Evolutionary conservation across 1,139 yeast genomes (phyloP), one percentile per base, ranked within the genome.

Genomic region (Suhomyces choctaworum): DNA sequence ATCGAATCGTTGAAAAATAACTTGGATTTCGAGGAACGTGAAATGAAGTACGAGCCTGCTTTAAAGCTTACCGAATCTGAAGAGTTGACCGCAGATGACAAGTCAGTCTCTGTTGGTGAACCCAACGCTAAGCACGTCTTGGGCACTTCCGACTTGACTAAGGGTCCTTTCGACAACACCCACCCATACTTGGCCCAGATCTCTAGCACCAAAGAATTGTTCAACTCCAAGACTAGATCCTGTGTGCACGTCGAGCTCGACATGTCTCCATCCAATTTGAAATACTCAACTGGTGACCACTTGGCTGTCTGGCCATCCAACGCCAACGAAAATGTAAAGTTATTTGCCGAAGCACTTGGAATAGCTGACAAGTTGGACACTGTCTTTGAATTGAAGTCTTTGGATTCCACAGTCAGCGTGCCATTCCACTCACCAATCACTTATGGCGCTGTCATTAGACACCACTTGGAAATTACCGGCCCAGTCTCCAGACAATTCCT

Each of bases 211-310:
- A 71, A 64, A 44, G 97, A 92, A 61, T 71, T 94, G 45, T 90
- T 90, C 67, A 68, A 66, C 39, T 67, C 82, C 2, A 58, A 66
- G 13, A 76, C 71, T 26, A 82, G 97, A 66, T 76, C 78, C 48
- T 92, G 98, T 66, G 78, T 92, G 42, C 98, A 92, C 57, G 79
- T 84, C 38, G 98, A 92, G 60, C 80, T 94, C 50, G 97, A 90
- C 53, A 66, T 89, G 33, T 72, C 88, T 2, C 76, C 66, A 26
- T 78, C 94, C 4, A 84, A 85, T 52, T 68, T 92, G 56, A 80
- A 83, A 54, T 92, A 92, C 61, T 72, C 89, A 34, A 92, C 98
- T 8, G 98, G 98, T 59, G 98, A 92, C 59, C 98, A 92, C 63
- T 67, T 92, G 49, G 97, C 96, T 9, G 69, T 92, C 41, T 86